These are phyloP conservation scores for Colletotrichum chrysophilum DNA, from an alignment of 2,329 filamentous ascomycete genomes.

Conservation along the genomic window DNA sequence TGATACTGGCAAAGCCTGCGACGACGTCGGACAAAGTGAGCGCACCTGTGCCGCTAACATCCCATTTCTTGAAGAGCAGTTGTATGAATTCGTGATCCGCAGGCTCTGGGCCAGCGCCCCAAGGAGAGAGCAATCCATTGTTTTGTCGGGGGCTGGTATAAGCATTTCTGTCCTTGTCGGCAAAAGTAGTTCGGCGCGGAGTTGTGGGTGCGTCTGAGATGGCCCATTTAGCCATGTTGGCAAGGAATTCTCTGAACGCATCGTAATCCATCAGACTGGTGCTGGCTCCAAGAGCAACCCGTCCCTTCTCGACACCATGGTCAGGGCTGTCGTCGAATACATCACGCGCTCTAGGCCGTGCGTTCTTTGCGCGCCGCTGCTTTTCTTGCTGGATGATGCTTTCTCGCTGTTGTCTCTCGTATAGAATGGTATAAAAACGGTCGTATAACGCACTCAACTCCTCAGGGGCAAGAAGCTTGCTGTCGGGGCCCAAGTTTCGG, in stretches of 20 bases:
- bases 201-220: constrained; percentile 81
- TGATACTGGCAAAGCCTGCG: constrained; percentile 86
- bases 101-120: constrained; percentile 67
- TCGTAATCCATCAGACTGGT: constrained; percentile 97
- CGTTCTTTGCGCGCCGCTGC: constrained; percentile 68
- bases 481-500: constrained; percentile 92
- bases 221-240: constrained; percentile 90
- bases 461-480: constrained; percentile 84
- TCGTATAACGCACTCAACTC: constrained; percentile 93
- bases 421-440: constrained; percentile 89
- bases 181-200: constrained; percentile 50
- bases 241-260: constrained; percentile 92
- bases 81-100: constrained; percentile 95
- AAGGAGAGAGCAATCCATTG: constrained; percentile 46
- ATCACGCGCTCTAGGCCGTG: constrained; percentile 52
- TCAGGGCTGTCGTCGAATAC: constrained; percentile 40
- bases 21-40: constrained; percentile 92
- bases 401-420: constrained; percentile 87
- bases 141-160: constrained; percentile 17
- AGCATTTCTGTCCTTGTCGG: constrained; percentile 60
- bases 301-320: constrained; percentile 76
- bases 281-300: constrained; percentile 87
- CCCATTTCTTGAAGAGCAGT: constrained; percentile 88
- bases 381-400: constrained; percentile 79
- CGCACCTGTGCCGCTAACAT: constrained; percentile 76